These are phyloP conservation scores for Alternaria incomplexa DNA, from an alignment of 2,329 filamentous ascomycete species.

Conservation along the genomic window DNA sequence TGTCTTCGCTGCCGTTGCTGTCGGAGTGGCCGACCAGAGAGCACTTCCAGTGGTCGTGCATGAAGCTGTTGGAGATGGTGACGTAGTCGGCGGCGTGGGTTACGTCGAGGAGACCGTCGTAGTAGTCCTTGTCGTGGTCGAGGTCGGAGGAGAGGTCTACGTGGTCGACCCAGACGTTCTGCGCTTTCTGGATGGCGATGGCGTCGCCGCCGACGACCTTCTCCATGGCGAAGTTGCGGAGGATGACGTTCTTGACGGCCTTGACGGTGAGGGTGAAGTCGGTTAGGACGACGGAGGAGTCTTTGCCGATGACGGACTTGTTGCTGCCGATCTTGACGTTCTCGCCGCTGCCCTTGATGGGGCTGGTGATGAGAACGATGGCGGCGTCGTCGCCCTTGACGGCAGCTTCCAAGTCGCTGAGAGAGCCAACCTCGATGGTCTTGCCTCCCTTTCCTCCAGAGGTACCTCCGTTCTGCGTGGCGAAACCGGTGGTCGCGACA, in stretches of 20 bases:
- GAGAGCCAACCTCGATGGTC: slow-evolving; percentile 43
- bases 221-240: slow-evolving; percentile 62
- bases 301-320: slow-evolving; percentile 60
- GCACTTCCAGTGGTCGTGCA: slow-evolving; percentile 66
- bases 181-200: slow-evolving; percentile 56
- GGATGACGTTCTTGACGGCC: slow-evolving; percentile 60
- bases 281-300: slow-evolving; percentile 53
- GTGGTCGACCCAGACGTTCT: slow-evolving; percentile 71
- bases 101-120: slow-evolving; percentile 70
- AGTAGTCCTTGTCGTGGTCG: slow-evolving; percentile 70
- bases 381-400: slow-evolving; percentile 52
- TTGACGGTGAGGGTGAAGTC: slow-evolving; percentile 58
- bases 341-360: slow-evolving; percentile 48
- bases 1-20: slow-evolving; percentile 64
- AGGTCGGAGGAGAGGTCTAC: slow-evolving; percentile 67
- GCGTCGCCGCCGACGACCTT: slow-evolving; percentile 60
- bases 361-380: slow-evolving; percentile 57
- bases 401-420: slow-evolving; percentile 52
- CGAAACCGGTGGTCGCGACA: slow-evolving; percentile 38
- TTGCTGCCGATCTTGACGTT: slow-evolving; percentile 56
- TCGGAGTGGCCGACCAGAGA: slow-evolving; percentile 67
- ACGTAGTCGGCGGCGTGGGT: slow-evolving; percentile 69
- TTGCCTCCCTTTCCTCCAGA: slow-evolving; percentile 49
- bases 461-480: slow-evolving; percentile 46
- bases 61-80: slow-evolving; percentile 60